Evolutionary conservation across 768 basidiomycete genomes (phyloP).

Genomic region (Suillus fuscotomentosus): DNA sequence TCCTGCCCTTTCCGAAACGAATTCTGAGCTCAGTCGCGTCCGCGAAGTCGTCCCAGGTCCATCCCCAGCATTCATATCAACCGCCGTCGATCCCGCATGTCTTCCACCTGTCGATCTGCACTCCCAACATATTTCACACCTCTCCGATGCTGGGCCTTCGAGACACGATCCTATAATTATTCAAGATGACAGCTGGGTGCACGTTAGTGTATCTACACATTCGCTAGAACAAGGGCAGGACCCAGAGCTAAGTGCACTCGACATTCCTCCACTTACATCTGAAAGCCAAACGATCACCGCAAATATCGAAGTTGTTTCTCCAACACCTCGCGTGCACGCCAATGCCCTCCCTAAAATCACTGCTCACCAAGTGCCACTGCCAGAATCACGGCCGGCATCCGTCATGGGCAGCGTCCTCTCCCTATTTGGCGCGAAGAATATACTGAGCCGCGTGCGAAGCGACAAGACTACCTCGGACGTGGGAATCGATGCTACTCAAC

Average conservation of each 20-base stretch:
- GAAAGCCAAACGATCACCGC: slow-evolving; percentile 11
- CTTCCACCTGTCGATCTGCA: slow-evolving; percentile 1
- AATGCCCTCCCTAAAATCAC: slow-evolving; percentile 16
- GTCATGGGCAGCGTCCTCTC: slow-evolving; percentile 22
- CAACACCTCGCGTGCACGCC: slow-evolving; percentile 8
- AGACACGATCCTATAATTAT: slow-evolving; percentile 17
- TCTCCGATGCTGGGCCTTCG: slow-evolving; percentile 14
- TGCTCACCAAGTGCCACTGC: slow-evolving; percentile 24
- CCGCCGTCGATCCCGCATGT: slow-evolving; percentile 13
- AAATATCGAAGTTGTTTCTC: slow-evolving; percentile 10
- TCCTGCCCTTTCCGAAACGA: slow-evolving; percentile 33
- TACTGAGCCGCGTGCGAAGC: slow-evolving; percentile 6
- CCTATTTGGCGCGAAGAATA: neutral
- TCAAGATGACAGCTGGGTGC: slow-evolving; percentile 31
- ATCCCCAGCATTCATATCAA: slow-evolving; percentile 28
- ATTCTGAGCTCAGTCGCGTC: slow-evolving; percentile 23
- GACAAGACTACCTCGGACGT: slow-evolving; percentile 25
- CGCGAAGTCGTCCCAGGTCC: slow-evolving; percentile 18
- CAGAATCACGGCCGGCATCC: slow-evolving; percentile 29
- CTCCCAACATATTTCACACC: slow-evolving; percentile 6
- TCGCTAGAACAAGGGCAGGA: slow-evolving; percentile 8
- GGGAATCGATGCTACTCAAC: slow-evolving; percentile 13
- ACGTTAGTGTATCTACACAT: slow-evolving; percentile 13
- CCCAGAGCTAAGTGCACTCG: slow-evolving; percentile 2
- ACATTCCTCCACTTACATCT: neutral